Percentiles rank a stretch among this genome's conserved stretches.
Conservation (phyloP, 2,329 filamentous ascomycete genomes). For the Penicillium rolfsii region DNA sequence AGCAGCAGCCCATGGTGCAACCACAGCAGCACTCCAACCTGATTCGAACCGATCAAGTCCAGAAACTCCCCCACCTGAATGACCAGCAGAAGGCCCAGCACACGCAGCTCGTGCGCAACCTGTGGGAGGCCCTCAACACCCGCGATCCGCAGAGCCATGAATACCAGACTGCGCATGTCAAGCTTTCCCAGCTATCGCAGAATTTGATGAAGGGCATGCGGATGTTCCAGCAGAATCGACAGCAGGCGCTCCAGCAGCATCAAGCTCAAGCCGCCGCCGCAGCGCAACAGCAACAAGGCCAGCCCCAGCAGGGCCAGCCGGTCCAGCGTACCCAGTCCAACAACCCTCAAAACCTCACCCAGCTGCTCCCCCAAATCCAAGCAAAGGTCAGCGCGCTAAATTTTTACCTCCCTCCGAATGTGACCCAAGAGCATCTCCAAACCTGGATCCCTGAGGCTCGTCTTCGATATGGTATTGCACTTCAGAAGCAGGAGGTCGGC, state of each 20-base stretch:
- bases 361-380: conserved; percentile 52
- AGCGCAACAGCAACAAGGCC: conserved; percentile 30
- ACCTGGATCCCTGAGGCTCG: conserved; percentile 53
- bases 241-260: conserved; percentile 32
- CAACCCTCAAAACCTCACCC: conserved; percentile 45
- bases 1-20: conserved; percentile 32
- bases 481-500: conserved; percentile 54
- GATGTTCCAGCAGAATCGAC: conserved; percentile 49
- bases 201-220: conserved; percentile 57
- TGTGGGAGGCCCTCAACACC: conserved; percentile 58
- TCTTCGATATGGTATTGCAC: conserved; percentile 51
- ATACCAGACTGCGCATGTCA: conserved; percentile 54
- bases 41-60: conserved; percentile 58
- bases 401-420: conserved; percentile 51
- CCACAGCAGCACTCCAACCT: conserved; percentile 49
- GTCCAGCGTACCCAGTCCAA: conserved; percentile 39
- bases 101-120: conserved; percentile 55
- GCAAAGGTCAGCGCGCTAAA: conserved; percentile 50
- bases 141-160: conserved; percentile 54
- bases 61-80: conserved; percentile 56
- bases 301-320: conserved; percentile 27
- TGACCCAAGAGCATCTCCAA: conserved; percentile 48
- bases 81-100: conserved; percentile 61
- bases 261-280: conserved; percentile 12
- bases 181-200: conserved; percentile 55